These are phyloP conservation scores for Fusarium succisae DNA, from an alignment of 2,329 filamentous ascomycete species.

Conservation along the genomic window DNA sequence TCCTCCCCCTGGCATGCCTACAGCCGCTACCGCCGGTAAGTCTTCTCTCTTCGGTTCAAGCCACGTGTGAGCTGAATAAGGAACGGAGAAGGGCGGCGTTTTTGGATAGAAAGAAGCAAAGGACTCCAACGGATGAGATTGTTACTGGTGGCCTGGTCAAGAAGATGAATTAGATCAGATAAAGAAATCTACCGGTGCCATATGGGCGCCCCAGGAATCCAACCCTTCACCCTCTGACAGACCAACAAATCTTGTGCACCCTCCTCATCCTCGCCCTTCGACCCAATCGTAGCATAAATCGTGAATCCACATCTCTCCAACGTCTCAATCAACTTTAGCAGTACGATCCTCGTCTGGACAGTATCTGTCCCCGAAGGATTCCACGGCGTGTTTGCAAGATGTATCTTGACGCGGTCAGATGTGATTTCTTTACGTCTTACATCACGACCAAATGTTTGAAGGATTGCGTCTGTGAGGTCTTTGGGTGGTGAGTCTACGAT, in stretches of 20 bases:
- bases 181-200: not conserved
- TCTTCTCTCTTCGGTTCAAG: no score
- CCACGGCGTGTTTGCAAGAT: not conserved
- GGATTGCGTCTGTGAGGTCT: conserved; percentile 7
- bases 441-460: not conserved
- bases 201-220: conserved; percentile 23
- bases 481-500: conserved; percentile 7
- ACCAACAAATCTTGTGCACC: conserved; percentile 11
- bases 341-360: not conserved
- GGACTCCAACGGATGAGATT: rapidly evolving
- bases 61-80: not conserved
- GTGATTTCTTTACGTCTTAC: not conserved
- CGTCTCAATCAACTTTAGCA: not conserved
- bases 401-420: not conserved
- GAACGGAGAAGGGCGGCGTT: not conserved
- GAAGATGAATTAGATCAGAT: rapidly evolving
- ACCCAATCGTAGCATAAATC: conserved; percentile 13
- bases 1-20: no score
- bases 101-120: not conserved
- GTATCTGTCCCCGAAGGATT: conserved; percentile 1
- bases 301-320: conserved; percentile 3
- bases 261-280: not conserved
- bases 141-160: no score
- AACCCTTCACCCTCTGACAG: conserved; percentile 19
- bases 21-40: no score